Conservation (phyloP, 75 land plant genomes). For the Pinus tabuliformis region DNA sequence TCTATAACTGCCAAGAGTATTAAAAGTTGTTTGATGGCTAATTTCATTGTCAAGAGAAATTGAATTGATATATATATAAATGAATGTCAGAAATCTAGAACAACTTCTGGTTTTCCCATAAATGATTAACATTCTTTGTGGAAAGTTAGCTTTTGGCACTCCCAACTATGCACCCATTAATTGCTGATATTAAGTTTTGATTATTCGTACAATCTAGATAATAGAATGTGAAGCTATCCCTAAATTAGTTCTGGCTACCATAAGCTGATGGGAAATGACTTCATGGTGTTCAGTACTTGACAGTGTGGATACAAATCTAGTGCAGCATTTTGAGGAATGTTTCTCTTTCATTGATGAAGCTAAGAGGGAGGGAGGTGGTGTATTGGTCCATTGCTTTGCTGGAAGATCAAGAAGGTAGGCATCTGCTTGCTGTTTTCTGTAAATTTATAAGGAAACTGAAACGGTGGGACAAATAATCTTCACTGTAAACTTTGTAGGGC, state of each 20-base stretch:
- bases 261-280: neutral
- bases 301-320: constrained; percentile 37
- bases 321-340: constrained; percentile 60
- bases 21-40: no score
- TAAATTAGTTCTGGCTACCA: neutral
- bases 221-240: neutral
- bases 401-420: constrained; percentile 76
- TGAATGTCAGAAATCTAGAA: no score
- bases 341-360: constrained; percentile 79
- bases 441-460: neutral
- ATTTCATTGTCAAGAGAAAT: no score
- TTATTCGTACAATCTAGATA: constrained; percentile 1
- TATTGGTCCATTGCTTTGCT: constrained; percentile 78
- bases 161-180: neutral
- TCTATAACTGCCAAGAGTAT: no score
- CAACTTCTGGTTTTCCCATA: constrained; percentile 3
- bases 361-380: constrained; percentile 42
- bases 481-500: neutral
- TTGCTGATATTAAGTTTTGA: neutral
- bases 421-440: neutral
- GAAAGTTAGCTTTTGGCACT: neutral
- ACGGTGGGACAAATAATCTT: neutral
- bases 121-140: neutral
- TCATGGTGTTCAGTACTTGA: constrained; percentile 41
- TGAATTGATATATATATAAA: no score